A percentile compares a stretch with the other conserved stretches of the same genome.
Conservation (phyloP, 108 stramenopile genomes). For the Nitzschia sp. region DNA sequence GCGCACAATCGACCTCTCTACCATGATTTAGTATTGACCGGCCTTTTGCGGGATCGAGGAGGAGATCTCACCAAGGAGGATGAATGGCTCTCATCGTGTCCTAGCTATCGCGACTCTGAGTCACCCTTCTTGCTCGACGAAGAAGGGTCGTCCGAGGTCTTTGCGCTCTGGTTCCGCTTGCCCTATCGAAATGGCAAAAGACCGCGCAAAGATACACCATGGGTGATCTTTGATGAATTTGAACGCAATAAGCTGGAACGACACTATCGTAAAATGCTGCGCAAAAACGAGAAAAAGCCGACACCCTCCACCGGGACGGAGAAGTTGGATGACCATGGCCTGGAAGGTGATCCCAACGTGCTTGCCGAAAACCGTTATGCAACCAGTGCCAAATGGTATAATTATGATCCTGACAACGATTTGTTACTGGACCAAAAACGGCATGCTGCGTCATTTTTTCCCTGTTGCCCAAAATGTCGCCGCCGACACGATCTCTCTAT, state of each 20-base stretch:
- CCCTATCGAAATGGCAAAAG: conserved; percentile 58
- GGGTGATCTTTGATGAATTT: conserved; percentile 37
- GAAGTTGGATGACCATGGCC: not conserved
- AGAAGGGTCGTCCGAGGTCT: not conserved
- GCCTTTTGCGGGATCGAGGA: conserved; percentile 51
- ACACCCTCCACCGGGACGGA: not conserved
- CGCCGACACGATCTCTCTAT: conserved; percentile 15
- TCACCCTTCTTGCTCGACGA: conserved; percentile 35
- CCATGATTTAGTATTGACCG: conserved; percentile 54
- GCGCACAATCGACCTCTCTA: conserved; percentile 54
- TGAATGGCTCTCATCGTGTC: conserved; percentile 53
- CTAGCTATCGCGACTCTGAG: conserved; percentile 45
- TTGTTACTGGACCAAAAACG: conserved; percentile 68
- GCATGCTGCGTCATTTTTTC: conserved; percentile 49
- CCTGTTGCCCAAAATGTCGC: conserved; percentile 50
- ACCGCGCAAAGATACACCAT: conserved; percentile 51
- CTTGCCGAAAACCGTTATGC: conserved; percentile 13
- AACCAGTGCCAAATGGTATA: conserved; percentile 63
- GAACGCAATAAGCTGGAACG: conserved; percentile 46
- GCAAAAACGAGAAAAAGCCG: not conserved
- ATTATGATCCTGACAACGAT: conserved; percentile 45
- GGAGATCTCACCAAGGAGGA: conserved; percentile 45
- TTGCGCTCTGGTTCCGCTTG: conserved; percentile 63
- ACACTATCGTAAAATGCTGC: conserved; percentile 20
- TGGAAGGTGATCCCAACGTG: not conserved